Base-by-base conservation (phyloP, 192 early-diverging fungal genomes). In the Gaertneriomyces semiglobifer region DNA sequence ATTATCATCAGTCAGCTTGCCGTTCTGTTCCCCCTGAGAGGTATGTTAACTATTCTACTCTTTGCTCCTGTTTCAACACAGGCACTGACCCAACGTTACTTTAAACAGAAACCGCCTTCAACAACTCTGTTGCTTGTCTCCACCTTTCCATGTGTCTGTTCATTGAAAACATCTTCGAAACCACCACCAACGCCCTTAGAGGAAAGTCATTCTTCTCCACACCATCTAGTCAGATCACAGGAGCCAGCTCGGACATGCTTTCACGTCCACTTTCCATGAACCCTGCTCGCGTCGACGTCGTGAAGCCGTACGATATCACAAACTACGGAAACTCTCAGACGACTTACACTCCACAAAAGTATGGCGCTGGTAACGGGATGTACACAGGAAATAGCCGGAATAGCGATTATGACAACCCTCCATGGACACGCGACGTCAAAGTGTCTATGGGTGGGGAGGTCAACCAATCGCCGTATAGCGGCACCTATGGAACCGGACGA, bases 151-250 rank as follows among this genome's bases (percentile, higher is more conserved):
- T 60, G 10, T 16, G 48, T 11, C 47, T 60, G 12, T 68, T 68
- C n/a, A n/a, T 68, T 16, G 66, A 68, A 39, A 68, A 68, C 56
- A 60, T 68, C 12, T 68, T 68, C 16, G 66, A 68, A 43, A 60
- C 66, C 20, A 51, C 60, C 14, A 52, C 66, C 4, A 68, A 68
- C 1, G 45, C 48, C 14, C 46, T 68, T 25, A 53, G 65, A 7
- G 65, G 65, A 40, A n/a, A 41, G 58, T 42, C 18, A 7, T 39
- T 48, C 55, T 66, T 66, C 25, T 58, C 65, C 41, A 18, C 60
- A 16, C 12, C 12, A 16, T 38, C 50, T 0, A 18, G n/a, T 20
- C 50, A 52, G 50, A 5, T 18, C 20, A 52, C 50, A n/a, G 50
- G 20, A 52, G n/a, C 50, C 6, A 52, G 50, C 50, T 33, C 25